Base-by-base conservation (phyloP, 441 rosid genomes). In the Omphalea diandra region DNA sequence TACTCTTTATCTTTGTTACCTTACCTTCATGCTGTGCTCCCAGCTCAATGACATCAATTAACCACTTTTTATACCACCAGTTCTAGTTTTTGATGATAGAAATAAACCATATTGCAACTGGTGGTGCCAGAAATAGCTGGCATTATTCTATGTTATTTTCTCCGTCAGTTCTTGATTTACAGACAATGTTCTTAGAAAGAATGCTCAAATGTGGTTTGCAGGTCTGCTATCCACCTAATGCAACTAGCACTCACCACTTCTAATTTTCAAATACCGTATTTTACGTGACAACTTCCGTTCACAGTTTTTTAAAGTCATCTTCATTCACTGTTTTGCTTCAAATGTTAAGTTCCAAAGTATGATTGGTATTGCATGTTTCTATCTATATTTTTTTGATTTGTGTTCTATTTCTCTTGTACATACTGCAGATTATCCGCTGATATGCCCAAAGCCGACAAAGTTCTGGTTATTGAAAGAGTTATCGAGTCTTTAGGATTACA, bases 391-490 rank as follows among this genome's bases (percentile, higher is more conserved):
- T 27, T 68, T 50, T 73, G 46, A 69, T 38, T 58, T 31, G 32
- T 46, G 3, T 72, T 63, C 31, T 11, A 44, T 60, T 69, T 49
- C 38, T 69, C 59, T 70, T 75, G 55, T 11, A 47, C 61, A 44
- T 65, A 31, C 60, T 73, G 71, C 50, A 90, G 99, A 79, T 83
- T 95, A 79, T 75, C 97, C 29, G 93, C 90, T 2, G 81, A 79
- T 63, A 77, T 89, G 76, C 75, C 94, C 18, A 85, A 88, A 79
- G 87, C 90, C 0, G 99, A 95, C 46, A 95, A 83, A 83, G 95
- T 95, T 77, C 91, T 95, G 50, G 87, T 89, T 46, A 85, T 95
- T 71, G 99, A 95, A 76, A 85, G 99, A 88, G 90, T 93, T 70
- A 93, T 95, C 0, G 97, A 89, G 76, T 81, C 90, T 54, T 76